Evolutionary conservation across 2,329 filamentous ascomycete genomes (phyloP).

Genomic region (Calycina herbarum): DNA sequence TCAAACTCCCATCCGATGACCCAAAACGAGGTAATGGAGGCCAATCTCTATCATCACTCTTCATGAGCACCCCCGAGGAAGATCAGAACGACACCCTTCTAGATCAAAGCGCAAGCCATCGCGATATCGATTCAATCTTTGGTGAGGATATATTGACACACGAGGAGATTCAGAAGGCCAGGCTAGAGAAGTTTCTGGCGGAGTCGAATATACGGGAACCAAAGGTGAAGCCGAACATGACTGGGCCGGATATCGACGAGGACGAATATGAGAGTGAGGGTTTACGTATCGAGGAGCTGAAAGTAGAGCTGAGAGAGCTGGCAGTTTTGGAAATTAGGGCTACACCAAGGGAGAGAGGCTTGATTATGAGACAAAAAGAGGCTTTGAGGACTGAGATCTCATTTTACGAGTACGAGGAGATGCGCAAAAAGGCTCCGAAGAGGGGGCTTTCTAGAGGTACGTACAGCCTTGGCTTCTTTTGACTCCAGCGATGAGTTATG

Average conservation of each 20-base stretch:
- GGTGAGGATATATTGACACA: not conserved
- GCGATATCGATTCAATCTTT: not conserved
- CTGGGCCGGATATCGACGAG: too few species aligned
- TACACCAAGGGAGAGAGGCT: not conserved
- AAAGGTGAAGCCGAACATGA: not conserved
- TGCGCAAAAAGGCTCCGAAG: not conserved
- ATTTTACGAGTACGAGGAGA: not conserved
- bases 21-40: not conserved
- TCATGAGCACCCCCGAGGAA: not conserved
- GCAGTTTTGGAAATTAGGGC: not conserved
- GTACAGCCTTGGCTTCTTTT: not conserved
- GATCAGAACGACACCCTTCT: not conserved
- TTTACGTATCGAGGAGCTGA: not conserved
- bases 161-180: not conserved
- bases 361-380: conserved; percentile 8
- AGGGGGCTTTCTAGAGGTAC: conserved; percentile 4
- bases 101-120: not conserved
- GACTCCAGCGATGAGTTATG: not conserved
- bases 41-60: not conserved
- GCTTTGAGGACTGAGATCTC: conserved; percentile 6
- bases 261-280: not conserved
- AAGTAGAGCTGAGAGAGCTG: not conserved
- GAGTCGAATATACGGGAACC: not conserved
- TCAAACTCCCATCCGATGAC: conserved; percentile 5
- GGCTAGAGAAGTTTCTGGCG: not conserved